Evolutionary conservation across 2,329 filamentous ascomycete species (phyloP).

Genomic region (Xylariaceae sp.): DNA sequence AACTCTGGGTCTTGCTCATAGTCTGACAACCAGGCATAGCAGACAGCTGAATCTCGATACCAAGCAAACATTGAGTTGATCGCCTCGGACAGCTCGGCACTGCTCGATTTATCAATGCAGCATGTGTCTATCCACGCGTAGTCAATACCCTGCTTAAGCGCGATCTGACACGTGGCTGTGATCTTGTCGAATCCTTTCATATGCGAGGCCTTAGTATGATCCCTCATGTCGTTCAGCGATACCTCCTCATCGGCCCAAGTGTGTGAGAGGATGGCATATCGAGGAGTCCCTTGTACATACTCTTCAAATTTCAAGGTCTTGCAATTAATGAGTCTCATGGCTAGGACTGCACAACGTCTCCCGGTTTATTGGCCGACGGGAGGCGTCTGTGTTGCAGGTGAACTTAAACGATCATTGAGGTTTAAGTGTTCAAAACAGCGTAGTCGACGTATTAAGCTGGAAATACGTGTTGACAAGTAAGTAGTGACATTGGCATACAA

Average conservation of each 20-base stretch:
- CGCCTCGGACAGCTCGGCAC: conserved; percentile 33
- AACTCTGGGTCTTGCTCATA: conserved; percentile 18
- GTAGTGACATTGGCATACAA: too few relatives aligned
- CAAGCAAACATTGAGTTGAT: conserved; percentile 36
- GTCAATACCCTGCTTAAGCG: conserved; percentile 20
- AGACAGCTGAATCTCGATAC: conserved; percentile 28
- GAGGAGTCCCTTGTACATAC: conserved; percentile 28
- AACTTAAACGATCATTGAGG: not conserved
- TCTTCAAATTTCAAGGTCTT: conserved; percentile 26
- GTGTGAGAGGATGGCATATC: conserved; percentile 34
- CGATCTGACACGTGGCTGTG: conserved; percentile 20
- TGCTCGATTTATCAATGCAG: conserved; percentile 35
- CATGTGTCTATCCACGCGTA: conserved; percentile 36
- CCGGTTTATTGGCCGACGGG: not conserved
- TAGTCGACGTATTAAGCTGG: too few relatives aligned
- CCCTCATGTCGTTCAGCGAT: conserved; percentile 23
- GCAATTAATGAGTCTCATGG: conserved; percentile 33
- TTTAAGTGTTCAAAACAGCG: too few relatives aligned
- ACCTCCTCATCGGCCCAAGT: conserved; percentile 31
- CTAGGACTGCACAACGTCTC: not conserved
- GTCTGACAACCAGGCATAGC: conserved; percentile 31
- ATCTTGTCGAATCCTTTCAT: conserved; percentile 27
- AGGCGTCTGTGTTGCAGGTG: not conserved
- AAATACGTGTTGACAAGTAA: too few relatives aligned
- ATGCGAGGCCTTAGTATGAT: not conserved